A percentile compares a stretch with the other conserved stretches of the same genome.
Conservation (phyloP, 1,139 yeast genomes). For the Saccharomyces hybrid region DNA sequence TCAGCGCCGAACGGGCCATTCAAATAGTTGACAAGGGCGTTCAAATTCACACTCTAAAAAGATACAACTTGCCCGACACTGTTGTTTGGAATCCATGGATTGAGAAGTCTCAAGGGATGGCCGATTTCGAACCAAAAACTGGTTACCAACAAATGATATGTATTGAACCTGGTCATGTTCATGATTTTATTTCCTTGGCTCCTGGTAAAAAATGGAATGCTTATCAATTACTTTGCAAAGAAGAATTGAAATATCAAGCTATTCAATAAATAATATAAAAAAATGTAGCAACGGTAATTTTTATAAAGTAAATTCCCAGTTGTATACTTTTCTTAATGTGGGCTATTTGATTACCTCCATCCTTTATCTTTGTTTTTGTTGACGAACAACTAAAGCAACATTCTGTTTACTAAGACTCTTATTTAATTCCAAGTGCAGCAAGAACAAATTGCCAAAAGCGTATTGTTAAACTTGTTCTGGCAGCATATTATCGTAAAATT, state of each 20-base stretch:
- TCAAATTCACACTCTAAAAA: constrained; percentile 57
- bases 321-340: not conserved
- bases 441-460: not conserved
- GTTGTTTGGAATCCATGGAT: constrained; percentile 99
- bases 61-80: constrained; percentile 70
- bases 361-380: not conserved
- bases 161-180: constrained; percentile 87
- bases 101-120: constrained; percentile 70
- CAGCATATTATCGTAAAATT: too few species aligned
- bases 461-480: too few species aligned
- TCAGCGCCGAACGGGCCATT: constrained; percentile 47
- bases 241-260: constrained; percentile 35
- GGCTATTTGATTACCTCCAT: not conserved
- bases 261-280: constrained; percentile 15
- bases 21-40: constrained; percentile 64
- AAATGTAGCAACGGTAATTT: not conserved
- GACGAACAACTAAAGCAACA: not conserved
- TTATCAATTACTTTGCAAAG: constrained; percentile 46
- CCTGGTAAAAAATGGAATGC: constrained; percentile 71
- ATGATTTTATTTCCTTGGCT: constrained; percentile 50
- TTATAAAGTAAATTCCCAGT: not conserved
- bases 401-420: not conserved
- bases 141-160: constrained; percentile 88
- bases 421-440: not conserved
- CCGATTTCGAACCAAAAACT: constrained; percentile 76